Evolutionary conservation across 331 rosid genomes (phyloP).

Genomic region (Rhamnella rubrinervis): DNA sequence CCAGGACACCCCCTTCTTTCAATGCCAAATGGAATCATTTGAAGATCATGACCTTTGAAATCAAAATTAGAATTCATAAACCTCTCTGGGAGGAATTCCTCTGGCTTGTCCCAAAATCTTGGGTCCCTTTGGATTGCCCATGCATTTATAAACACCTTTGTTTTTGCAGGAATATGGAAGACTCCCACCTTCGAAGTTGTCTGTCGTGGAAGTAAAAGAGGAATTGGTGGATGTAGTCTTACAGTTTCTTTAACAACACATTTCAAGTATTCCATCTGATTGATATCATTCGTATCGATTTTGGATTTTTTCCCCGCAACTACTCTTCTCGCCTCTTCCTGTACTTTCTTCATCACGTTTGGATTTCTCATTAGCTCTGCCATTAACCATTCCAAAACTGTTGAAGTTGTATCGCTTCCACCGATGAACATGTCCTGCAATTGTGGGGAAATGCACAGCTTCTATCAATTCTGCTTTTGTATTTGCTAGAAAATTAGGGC

Average conservation of each 20-base stretch:
- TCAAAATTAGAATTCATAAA: not conserved
- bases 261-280: not conserved
- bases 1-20: not conserved
- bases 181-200: not conserved
- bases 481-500: no score
- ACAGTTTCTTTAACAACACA: not conserved
- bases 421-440: no score
- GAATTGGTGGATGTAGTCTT: not conserved
- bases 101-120: not conserved
- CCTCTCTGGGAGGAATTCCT: not conserved
- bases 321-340: not conserved
- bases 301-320: not conserved
- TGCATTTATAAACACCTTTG: not conserved
- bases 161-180: not conserved
- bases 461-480: no score
- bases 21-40: not conserved
- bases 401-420: no score
- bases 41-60: not conserved
- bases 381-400: no score
- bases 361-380: no score
- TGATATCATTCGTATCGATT: not conserved
- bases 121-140: not conserved
- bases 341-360: not conserved
- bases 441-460: no score
- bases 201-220: not conserved